Evolutionary conservation across 768 basidiomycete genomes (phyloP).

Genomic region (Asterophora parasitica): DNA sequence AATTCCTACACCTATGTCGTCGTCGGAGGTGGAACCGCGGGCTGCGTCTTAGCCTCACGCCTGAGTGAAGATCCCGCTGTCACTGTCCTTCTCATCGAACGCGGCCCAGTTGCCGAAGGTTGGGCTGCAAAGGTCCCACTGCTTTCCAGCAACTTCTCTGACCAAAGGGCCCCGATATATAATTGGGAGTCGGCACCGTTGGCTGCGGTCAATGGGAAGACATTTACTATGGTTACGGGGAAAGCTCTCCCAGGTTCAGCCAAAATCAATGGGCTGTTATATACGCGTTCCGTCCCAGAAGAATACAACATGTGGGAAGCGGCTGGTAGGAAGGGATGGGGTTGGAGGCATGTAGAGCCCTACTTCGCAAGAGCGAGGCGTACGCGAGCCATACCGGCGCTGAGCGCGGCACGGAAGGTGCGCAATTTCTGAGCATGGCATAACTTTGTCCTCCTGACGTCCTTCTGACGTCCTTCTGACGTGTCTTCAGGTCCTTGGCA

Average conservation of each 20-base stretch:
- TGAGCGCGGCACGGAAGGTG: not conserved
- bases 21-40: constrained; percentile 32
- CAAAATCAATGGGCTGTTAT: constrained; percentile 25
- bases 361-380: not conserved
- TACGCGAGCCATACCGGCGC: not conserved
- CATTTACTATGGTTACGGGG: constrained; percentile 18
- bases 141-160: constrained; percentile 23
- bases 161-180: constrained; percentile 14
- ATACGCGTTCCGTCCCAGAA: constrained; percentile 22
- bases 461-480: not conserved
- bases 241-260: constrained; percentile 27
- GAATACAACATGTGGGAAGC: constrained; percentile 26
- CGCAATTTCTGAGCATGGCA: not conserved
- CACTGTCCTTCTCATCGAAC: constrained; percentile 32
- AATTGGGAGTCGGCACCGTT: constrained; percentile 16
- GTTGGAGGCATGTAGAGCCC: constrained; percentile 18
- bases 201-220: constrained; percentile 6
- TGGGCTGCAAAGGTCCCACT: constrained; percentile 30
- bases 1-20: not conserved
- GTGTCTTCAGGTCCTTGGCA: constrained; percentile 16
- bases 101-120: constrained; percentile 23
- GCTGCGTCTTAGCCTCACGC: constrained; percentile 34
- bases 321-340: constrained; percentile 24
- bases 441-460: not conserved
- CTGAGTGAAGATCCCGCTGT: constrained; percentile 26